Evolutionary conservation across 148 eudicot genomes (phyloP).

Genomic region (Agrostemma githago): DNA sequence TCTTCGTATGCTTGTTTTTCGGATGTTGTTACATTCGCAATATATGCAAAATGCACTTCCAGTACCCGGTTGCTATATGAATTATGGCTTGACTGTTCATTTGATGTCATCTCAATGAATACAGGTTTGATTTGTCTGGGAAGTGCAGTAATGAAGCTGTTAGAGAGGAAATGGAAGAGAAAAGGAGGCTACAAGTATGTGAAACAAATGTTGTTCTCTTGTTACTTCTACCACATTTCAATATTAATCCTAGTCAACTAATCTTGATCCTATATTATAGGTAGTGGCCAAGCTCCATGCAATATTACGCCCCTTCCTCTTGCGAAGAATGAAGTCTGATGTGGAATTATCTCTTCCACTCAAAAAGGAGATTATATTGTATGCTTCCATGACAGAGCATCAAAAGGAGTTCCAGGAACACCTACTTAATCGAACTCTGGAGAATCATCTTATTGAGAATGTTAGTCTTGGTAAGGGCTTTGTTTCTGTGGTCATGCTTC

Average conservation of each 20-base stretch:
- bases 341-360: conserved; percentile 81
- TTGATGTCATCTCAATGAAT: background rate
- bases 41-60: background rate
- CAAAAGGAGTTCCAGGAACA: conserved; percentile 81
- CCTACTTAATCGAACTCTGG: conserved; percentile 63
- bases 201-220: background rate
- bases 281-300: conserved; percentile 91
- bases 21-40: background rate
- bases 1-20: background rate
- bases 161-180: conserved; percentile 77
- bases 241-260: background rate
- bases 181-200: conserved; percentile 64
- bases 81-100: conserved; percentile 4
- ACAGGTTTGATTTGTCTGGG: conserved; percentile 89
- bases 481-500: background rate
- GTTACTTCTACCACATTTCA: background rate
- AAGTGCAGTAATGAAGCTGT: conserved; percentile 56
- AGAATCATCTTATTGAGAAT: conserved; percentile 47
- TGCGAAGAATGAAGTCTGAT: conserved; percentile 85
- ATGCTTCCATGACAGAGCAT: conserved; percentile 82
- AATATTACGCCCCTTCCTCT: conserved; percentile 88
- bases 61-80: background rate
- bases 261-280: conserved; percentile 30
- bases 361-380: conserved; percentile 88
- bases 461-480: conserved; percentile 36